Evolutionary conservation across 2,329 filamentous ascomycete genomes (phyloP), one percentile per base, ranked within the genome.

Genomic region (Alternaria angustiovoidea): DNA sequence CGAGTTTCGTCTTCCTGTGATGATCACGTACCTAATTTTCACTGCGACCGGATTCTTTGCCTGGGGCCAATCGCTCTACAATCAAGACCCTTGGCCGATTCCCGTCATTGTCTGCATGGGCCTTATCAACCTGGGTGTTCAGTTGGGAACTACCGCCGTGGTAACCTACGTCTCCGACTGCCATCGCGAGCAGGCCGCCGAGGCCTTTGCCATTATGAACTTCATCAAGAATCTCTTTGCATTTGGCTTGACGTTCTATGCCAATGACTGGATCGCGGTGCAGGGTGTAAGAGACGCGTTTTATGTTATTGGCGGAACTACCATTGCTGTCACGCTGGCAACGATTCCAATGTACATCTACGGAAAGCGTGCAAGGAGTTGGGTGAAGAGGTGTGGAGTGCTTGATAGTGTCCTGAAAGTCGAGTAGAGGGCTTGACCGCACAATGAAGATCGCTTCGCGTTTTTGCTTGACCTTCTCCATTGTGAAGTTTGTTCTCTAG

Each of bases 301-400:
- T 18, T 70, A 61, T 42, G 63, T 68, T 3, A 69, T 72, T 34
- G 69, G 69, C 2, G 69, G 69, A 0, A 67, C 59, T 0, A 72
- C 69, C 0, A 42, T 64, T 5, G 68, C 67, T 20, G 69, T 67
- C 3, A 69, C 69, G 4, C n/a, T 72, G 7, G 56, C 58, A 9
- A 72, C 68, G 6, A 62, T 72, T 22, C 68, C 69, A 0, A 72
- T 72, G 69, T 72, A 72, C 38, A 65, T 72, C n/a, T 72, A 49
- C 22, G 69, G 69, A 11, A 72, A 72, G 55, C 64, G 54, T 34
- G 68, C 67, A 7, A 58, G 70, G 34, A 71, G 67, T 47, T 72
- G 68, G 83, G 83, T 63, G 62, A 73, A 52, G 67, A 77, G 53
- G 20, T 34, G 52, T 12, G 44, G 62, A 2, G 61, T 71, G 4